Evolutionary conservation across 2,329 filamentous ascomycete genomes (phyloP), one percentile per base, ranked within the genome.

Genomic region (Tolypocladium sp.): DNA sequence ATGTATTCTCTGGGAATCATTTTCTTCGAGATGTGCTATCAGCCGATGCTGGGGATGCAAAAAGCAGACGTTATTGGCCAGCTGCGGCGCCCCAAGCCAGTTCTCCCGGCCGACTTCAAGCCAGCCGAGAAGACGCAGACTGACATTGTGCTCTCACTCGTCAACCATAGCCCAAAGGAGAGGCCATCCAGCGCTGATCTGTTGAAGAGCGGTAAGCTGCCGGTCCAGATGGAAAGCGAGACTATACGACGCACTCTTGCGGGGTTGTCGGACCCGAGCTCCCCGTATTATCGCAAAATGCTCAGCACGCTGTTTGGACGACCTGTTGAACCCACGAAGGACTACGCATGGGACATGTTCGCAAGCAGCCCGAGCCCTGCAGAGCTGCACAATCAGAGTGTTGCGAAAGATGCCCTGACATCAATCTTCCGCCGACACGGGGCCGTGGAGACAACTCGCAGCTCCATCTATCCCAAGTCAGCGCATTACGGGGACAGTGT

Each of bases 1-100:
- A 97, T 99, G 93, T 99, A 94, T 70, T 97, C 93, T 0, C 80
- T 99, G 49, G 94, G 94, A 0, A 90, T 99, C 63, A 97, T 99
- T 59, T 96, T 99, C 75, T 97, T 97, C 65, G 94, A 99, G 73
- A 99, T 99, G 94, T 95, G 90, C 68, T 92, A 87, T 63, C 74
- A 78, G 40, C 79, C 84, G 0, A 82, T 87, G 74, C 78, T 87
- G 69, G 85, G 84, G 5, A 87, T 88, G 83, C 81, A 88, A 66
- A 81, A 85, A 62, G 83, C 82, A 2, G 74, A 80, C 57, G 82
- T 86, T 4, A 79, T 97, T 35, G 82, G 88, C 57, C 77, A 82
- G 58, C 79, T 97, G 49, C 83, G 91, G 53, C 81, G 86, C 64
- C 83, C 84, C 44, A 78, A 85, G 15, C 87, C 91, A 44, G 73